Evolutionary conservation across 148 eudicot genomes (phyloP), one percentile per base, ranked within the genome.

Genomic region (Rhododendron simsii): DNA sequence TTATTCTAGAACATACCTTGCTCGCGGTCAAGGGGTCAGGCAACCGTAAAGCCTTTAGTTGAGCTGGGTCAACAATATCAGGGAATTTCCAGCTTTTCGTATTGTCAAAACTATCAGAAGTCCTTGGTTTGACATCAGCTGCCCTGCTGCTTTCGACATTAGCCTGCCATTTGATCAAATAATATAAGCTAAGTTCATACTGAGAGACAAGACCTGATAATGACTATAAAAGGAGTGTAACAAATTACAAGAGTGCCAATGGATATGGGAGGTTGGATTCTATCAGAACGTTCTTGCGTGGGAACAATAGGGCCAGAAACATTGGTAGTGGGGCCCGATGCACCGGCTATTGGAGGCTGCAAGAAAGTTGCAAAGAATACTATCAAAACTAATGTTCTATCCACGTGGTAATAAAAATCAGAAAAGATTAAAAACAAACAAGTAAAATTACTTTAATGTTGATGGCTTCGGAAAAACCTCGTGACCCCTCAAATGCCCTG

Each of bases 401-500:
- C 30, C 45, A 33, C 15, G 6, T 41, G 35, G 39, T 51, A 35
- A 39, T 0, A 48, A 51, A 15, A 65, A n/a, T 3, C 14, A 20
- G 13, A 84, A 39, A 80, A 21, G 18, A 77, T 67, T 3, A 35
- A 71, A 0, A 71, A 63, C 37, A 51, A 83, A 63, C 15, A 2
- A 30, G 33, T 47, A 21, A 74, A 28, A 67, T 80, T 92, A 92
- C 93, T 85, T 92, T 92, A 37, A 88, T 85, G 84, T 91, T 92
- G 57, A 82, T 87, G 55, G 92, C 77, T 73, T 92, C 94, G 28
- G 92, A 86, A 77, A 89, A 77, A 37, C 90, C 88, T 61, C 94
- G 91, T 73, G 92, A 87, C 57, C 90, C 91, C 47, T 92, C 94
- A 84, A 88, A 90, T 79, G 92, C 88, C 84, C 91, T 86, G 83